Conservation (phyloP, 495 filamentous ascomycete genomes). For the Neurospora hispaniola region DNA sequence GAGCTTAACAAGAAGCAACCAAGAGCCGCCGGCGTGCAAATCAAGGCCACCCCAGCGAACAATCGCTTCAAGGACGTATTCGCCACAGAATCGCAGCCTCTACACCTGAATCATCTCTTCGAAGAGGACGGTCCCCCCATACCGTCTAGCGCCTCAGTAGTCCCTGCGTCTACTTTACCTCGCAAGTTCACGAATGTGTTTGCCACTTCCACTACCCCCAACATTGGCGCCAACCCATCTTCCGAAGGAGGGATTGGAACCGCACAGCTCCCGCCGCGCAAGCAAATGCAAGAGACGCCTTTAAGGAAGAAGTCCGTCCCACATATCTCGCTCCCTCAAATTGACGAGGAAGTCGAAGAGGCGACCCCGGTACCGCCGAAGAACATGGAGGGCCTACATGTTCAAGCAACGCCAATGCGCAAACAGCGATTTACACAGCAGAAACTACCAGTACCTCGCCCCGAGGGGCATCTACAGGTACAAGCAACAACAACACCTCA, state of each 20-base stretch:
- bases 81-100: constrained; percentile 9
- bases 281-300: neutral
- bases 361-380: neutral
- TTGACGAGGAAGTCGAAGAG: neutral
- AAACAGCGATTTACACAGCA: neutral
- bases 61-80: constrained; percentile 40
- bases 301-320: neutral
- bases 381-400: neutral
- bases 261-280: neutral
- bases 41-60: constrained; percentile 67
- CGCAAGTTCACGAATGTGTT: constrained; percentile 23
- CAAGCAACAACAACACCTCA: neutral
- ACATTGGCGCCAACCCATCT: neutral
- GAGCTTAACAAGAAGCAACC: constrained; percentile 56
- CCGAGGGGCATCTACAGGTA: neutral
- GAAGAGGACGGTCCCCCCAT: constrained; percentile 8
- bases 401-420: neutral
- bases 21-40: constrained; percentile 49
- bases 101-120: neutral
- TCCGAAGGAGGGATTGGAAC: neutral
- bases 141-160: constrained; percentile 20
- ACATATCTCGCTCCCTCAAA: neutral
- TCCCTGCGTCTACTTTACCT: constrained; percentile 28
- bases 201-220: neutral
- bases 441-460: neutral